phyloP scores from a whole-genome alignment of 768 basidiomycete species.

The Trametopsis cervina region DNA sequence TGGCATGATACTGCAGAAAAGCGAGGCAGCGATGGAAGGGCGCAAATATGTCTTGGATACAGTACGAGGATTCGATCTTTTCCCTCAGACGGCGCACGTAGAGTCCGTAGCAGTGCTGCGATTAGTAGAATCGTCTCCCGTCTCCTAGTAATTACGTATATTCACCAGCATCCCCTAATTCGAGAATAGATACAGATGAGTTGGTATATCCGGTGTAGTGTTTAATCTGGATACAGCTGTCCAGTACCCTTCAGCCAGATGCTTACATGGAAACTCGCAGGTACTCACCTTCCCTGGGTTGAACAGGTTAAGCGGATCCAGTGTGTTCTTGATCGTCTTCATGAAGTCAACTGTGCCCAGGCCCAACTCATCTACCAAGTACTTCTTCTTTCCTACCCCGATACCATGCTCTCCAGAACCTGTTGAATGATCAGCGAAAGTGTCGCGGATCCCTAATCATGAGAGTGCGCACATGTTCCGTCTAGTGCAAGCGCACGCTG shows the following conservation, averaged over 20 bases:
- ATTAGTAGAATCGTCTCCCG: conserved; percentile 32
- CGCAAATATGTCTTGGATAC: conserved; percentile 71
- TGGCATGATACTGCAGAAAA: conserved; percentile 54
- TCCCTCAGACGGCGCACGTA: conserved; percentile 95
- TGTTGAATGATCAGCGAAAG: conserved; percentile 17
- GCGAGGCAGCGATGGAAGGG: conserved; percentile 31
- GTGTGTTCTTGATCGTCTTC: conserved; percentile 68
- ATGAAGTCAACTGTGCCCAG: conserved; percentile 77
- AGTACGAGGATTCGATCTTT: conserved; percentile 86
- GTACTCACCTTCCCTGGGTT: conserved; percentile 71
- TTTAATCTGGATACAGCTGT: conserved; percentile 7
- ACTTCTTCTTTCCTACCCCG: conserved; percentile 78
- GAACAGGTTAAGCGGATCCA: conserved; percentile 64
- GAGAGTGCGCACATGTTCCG: conserved; percentile 52
- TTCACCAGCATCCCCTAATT: no score
- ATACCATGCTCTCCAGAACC: conserved; percentile 85
- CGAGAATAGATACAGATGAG: no score
- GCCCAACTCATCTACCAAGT: conserved; percentile 77
- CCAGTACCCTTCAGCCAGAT: not conserved
- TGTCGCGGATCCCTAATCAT: not conserved
- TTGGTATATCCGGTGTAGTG: no score
- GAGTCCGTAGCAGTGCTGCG: conserved; percentile 58
- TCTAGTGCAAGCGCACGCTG: conserved; percentile 61
- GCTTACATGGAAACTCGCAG: not conserved
- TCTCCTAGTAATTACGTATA: no score